phyloP scores from a whole-genome alignment of 2,329 filamentous ascomycete genomes.

The Penicillium sp. region DNA sequence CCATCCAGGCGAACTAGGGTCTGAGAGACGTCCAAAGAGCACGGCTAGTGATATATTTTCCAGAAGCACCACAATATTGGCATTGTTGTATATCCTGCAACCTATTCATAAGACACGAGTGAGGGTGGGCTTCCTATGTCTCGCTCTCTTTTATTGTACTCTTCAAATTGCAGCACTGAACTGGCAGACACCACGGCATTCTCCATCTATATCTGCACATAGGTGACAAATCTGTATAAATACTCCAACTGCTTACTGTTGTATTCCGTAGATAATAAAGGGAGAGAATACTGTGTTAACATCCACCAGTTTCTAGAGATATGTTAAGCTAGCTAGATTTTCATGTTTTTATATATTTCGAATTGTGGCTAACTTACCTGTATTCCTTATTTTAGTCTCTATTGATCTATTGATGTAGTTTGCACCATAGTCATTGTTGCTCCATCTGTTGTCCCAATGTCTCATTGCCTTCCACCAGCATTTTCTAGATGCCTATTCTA shows the following conservation, averaged over 20 bases:
- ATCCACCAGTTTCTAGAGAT: neutral
- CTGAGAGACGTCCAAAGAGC: neutral
- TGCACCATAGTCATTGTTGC: rapidly evolving
- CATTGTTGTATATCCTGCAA: neutral
- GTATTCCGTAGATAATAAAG: neutral
- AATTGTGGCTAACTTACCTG: no score
- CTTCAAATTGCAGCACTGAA: no score
- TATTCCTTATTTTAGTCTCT: no score
- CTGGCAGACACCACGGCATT: no score
- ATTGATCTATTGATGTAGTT: no score
- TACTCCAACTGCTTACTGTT: neutral
- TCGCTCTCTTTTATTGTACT: no score
- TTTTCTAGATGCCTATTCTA: neutral
- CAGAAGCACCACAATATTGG: neutral
- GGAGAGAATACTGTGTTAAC: no score
- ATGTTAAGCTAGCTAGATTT: neutral
- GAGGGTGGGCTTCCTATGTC: no score
- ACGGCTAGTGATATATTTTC: neutral
- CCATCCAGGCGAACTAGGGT: no score
- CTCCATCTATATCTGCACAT: no score
- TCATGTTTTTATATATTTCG: neutral
- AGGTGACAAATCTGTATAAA: no score
- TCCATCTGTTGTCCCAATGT: neutral
- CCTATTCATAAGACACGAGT: no score
- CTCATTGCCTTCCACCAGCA: neutral